phyloP scores from a whole-genome alignment of 371 early-diverging fungal genomes.

The Circinella minor region DNA sequence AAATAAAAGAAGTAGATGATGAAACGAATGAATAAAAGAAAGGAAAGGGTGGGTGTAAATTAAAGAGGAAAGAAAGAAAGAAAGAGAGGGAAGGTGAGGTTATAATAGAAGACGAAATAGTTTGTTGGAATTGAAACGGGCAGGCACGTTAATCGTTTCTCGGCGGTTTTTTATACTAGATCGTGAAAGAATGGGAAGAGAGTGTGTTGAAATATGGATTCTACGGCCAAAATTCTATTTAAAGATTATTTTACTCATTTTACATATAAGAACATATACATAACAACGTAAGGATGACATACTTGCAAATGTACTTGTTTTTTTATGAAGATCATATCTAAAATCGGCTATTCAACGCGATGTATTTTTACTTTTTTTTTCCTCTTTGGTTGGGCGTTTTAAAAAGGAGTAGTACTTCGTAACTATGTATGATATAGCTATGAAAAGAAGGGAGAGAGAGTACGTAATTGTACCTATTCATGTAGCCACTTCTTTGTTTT shows the following conservation, averaged over 20 bases:
- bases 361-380: too few species aligned
- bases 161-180: neutral
- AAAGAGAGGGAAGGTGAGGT: neutral
- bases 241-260: neutral
- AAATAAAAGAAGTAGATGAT: too few species aligned
- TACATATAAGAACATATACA: too few species aligned
- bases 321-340: too few species aligned
- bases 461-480: neutral
- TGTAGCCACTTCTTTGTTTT: neutral
- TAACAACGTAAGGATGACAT: too few species aligned
- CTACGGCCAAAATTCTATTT: too few species aligned
- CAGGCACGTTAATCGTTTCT: conserved; percentile 3
- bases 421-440: neutral
- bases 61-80: neutral
- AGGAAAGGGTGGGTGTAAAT: neutral
- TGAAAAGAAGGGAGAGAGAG: neutral
- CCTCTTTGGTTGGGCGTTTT: neutral
- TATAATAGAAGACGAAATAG: neutral
- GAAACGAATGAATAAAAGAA: neutral
- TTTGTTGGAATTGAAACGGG: conserved; percentile 8
- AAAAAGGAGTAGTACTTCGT: too few species aligned
- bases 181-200: neutral
- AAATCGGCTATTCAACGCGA: too few species aligned
- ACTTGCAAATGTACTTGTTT: too few species aligned
- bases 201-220: neutral